These are phyloP conservation scores for Acidiella bohemica DNA, from an alignment of 495 filamentous ascomycete species.

Conservation along the genomic window DNA sequence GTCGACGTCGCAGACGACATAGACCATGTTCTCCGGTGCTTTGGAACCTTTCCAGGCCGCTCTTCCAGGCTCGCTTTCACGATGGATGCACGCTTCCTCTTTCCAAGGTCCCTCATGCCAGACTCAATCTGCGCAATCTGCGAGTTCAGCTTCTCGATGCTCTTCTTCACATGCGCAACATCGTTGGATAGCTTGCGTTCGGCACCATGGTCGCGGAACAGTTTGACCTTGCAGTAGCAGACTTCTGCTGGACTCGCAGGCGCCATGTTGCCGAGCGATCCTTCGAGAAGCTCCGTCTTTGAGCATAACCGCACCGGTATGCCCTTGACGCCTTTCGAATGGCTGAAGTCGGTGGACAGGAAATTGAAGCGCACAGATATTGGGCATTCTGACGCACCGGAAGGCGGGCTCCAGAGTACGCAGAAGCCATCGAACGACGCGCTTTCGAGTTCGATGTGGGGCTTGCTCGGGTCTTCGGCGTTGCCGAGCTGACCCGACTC, in stretches of 20 bases:
- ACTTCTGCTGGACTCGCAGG: conserved; percentile 47
- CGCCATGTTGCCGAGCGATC: conserved; percentile 29
- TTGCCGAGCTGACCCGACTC: conserved; percentile 54
- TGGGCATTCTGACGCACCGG: conserved; percentile 53
- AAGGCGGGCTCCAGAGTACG: conserved; percentile 67
- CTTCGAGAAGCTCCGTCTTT: conserved; percentile 57
- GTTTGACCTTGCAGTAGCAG: conserved; percentile 88
- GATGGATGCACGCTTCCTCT: conserved; percentile 62
- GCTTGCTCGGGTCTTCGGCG: conserved; percentile 55
- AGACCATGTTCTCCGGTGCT: conserved; percentile 92
- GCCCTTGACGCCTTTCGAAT: conserved; percentile 95
- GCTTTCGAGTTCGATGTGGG: conserved; percentile 63
- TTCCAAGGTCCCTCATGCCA: conserved; percentile 77
- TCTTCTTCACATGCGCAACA: conserved; percentile 81
- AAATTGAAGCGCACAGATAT: conserved; percentile 94
- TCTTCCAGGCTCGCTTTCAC: conserved; percentile 35
- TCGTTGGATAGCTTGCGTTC: conserved; percentile 93
- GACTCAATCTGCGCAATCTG: conserved; percentile 79
- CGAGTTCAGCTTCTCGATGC: conserved; percentile 85
- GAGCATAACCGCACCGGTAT: conserved; percentile 85
- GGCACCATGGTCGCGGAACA: conserved; percentile 92
- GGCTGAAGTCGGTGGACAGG: conserved; percentile 93
- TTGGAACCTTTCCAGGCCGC: conserved; percentile 61
- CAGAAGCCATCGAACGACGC: conserved; percentile 87
- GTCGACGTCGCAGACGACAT: conserved; percentile 75